Conservation (phyloP, 2,329 filamentous ascomycete genomes). For the Cladophialophora psammophila region DNA sequence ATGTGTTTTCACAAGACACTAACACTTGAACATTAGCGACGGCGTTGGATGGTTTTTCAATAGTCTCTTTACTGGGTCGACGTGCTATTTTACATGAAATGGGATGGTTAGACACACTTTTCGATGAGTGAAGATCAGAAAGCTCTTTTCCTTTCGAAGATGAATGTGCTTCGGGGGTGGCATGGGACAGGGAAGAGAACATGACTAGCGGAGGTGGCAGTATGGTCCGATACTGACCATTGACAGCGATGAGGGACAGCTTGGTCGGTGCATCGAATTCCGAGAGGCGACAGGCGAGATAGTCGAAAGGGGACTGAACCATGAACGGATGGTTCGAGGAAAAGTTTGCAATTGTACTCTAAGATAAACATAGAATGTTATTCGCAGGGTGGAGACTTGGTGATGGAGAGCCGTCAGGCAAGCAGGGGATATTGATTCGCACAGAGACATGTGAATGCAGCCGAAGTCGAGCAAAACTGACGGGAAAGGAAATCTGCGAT, state of each 20-base stretch:
- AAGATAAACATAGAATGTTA: constrained; percentile 27
- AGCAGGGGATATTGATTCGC: not conserved
- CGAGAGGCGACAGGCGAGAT: not conserved
- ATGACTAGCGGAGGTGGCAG: constrained; percentile 2
- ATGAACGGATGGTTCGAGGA: not conserved
- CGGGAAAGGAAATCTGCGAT: no score
- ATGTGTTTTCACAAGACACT: constrained; percentile 26
- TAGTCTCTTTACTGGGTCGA: constrained; percentile 26
- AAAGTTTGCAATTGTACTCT: constrained; percentile 25
- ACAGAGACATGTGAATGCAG: not conserved
- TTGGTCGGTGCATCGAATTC: not conserved
- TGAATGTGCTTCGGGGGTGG: constrained; percentile 20
- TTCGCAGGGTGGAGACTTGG: constrained; percentile 1
- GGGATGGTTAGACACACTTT: constrained; percentile 17
- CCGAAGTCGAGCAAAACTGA: not conserved
- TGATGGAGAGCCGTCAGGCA: not conserved
- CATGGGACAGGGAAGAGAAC: constrained; percentile 7
- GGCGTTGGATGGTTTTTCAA: constrained; percentile 38
- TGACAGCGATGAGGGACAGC: not conserved
- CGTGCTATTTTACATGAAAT: constrained; percentile 22
- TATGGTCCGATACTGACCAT: not conserved
- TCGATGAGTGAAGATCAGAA: constrained; percentile 29
- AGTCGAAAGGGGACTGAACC: not conserved
- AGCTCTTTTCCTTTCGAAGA: constrained; percentile 21
- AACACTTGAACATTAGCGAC: constrained; percentile 39